Evolutionary conservation across 257 asterid species (phyloP).

Genomic region (Solanum pinnatisectum): DNA sequence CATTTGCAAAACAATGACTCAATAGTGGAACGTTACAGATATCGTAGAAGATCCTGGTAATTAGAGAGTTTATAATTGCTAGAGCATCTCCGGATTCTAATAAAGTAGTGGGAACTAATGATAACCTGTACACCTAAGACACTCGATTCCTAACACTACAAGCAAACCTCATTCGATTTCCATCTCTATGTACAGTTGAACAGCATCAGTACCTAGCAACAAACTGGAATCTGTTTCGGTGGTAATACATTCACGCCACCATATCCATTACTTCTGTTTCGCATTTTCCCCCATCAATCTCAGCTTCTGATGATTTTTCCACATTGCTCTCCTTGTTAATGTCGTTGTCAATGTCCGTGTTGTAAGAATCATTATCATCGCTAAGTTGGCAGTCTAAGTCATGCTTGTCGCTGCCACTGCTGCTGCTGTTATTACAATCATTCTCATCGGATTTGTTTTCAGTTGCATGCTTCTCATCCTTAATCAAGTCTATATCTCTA

Average conservation of each 20-base stretch:
- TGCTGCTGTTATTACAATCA: conserved; percentile 5
- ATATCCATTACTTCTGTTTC: conserved; percentile 33
- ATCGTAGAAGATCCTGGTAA: neutral
- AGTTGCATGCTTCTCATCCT: conserved; percentile 25
- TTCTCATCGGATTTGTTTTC: conserved; percentile 24
- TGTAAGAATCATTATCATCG: conserved; percentile 5
- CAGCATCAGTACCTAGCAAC: conserved; percentile 4
- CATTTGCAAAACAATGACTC: neutral
- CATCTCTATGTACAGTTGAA: conserved; percentile 35
- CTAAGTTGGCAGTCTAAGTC: neutral
- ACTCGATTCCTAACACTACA: neutral
- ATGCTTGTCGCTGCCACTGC: neutral
- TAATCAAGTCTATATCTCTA: conserved; percentile 25
- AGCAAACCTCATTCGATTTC: conserved; percentile 2
- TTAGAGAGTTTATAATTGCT: neutral
- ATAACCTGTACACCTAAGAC: neutral
- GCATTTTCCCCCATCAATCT: conserved; percentile 29
- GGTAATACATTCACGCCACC: conserved; percentile 2
- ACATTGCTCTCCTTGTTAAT: conserved; percentile 13
- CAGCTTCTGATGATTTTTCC: conserved; percentile 32
- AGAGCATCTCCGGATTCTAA: neutral
- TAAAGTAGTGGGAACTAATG: neutral
- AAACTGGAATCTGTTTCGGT: neutral
- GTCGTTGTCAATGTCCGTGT: conserved; percentile 4
- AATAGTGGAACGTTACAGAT: neutral